Conservation (phyloP, 2,329 filamentous ascomycete species). For the Pestalotiopsis sp. region DNA sequence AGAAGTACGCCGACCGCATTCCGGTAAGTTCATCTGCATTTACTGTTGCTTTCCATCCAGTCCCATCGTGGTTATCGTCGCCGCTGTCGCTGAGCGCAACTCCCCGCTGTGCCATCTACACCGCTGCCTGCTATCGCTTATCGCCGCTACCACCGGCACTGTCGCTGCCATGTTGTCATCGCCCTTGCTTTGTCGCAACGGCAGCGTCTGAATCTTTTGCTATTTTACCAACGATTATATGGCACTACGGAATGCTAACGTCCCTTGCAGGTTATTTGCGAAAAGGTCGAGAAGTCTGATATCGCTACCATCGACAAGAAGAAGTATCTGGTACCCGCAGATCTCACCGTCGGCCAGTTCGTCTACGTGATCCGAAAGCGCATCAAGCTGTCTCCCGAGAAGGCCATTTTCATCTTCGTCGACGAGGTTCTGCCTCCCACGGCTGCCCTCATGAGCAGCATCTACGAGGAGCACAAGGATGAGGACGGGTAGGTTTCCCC, state of each 20-base stretch:
- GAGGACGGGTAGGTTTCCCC: slow-evolving; percentile 62
- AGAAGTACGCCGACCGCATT: slow-evolving; percentile 98
- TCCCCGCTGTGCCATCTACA: not conserved
- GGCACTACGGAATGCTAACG: not conserved
- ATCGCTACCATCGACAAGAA: slow-evolving; percentile 99
- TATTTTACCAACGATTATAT: not conserved
- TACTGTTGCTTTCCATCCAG: not conserved
- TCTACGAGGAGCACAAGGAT: slow-evolving; percentile 99
- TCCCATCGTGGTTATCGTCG: not conserved
- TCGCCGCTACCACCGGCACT: not conserved
- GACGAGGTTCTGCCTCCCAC: slow-evolving; percentile 97
- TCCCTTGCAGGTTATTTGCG: slow-evolving; percentile 83
- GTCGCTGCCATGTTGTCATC: not conserved
- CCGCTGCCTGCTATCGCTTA: slow-evolving; percentile 9
- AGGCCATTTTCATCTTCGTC: slow-evolving; percentile 99
- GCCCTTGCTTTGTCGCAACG: not conserved
- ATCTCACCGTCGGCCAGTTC: slow-evolving; percentile 98
- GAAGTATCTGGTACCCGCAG: slow-evolving; percentile 97
- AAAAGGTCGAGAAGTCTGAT: slow-evolving; percentile 99
- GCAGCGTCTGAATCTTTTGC: not conserved
- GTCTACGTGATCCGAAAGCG: slow-evolving; percentile 99
- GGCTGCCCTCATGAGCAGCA: slow-evolving; percentile 97
- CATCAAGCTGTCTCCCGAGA: slow-evolving; percentile 99
- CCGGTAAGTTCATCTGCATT: slow-evolving; percentile 67
- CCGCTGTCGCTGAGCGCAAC: not conserved